Percentiles rank a stretch among this genome's conserved stretches.
Conservation (phyloP, 1,139 yeast genomes). For the Arxiozyma slooffiae region DNA sequence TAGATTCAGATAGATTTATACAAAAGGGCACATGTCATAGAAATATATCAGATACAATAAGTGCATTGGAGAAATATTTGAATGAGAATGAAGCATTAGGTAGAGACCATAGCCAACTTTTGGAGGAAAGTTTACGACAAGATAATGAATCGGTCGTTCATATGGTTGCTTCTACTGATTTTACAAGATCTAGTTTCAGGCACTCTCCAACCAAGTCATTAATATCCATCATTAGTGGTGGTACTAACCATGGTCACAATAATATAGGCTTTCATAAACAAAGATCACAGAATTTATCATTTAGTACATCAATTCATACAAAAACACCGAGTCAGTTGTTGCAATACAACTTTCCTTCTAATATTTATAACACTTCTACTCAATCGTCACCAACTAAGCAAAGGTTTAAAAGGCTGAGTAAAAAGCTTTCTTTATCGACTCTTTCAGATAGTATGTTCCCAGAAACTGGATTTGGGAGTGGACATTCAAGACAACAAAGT, state of each 20-base stretch:
- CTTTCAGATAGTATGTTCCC: constrained; percentile 17
- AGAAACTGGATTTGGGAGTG: constrained; percentile 5
- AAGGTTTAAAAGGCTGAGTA: constrained; percentile 23
- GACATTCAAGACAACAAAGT: constrained; percentile 21
- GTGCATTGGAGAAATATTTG: constrained; percentile 23
- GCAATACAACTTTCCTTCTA: constrained; percentile 9
- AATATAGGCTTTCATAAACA: constrained; percentile 12
- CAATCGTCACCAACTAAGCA: constrained; percentile 28
- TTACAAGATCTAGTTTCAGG: constrained; percentile 11
- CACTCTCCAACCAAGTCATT: constrained; percentile 31
- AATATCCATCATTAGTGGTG: constrained; percentile 23
- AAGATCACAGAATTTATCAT: constrained; percentile 11
- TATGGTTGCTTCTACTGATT: background rate
- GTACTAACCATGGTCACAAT: constrained; percentile 1
- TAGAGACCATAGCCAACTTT: constrained; percentile 11
- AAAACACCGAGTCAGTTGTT: constrained; percentile 16
- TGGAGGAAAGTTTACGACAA: constrained; percentile 23
- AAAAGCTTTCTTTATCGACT: constrained; percentile 27
- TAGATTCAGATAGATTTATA: background rate
- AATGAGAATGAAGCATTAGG: constrained; percentile 13
- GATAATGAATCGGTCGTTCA: constrained; percentile 13
- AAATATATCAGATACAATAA: constrained; percentile 17
- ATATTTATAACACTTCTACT: constrained; percentile 8
- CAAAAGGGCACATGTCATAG: background rate
- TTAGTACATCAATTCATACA: constrained; percentile 10